Conservation (phyloP, 352 stramenopile species). For the Phytophthora pinifolia region DNA sequence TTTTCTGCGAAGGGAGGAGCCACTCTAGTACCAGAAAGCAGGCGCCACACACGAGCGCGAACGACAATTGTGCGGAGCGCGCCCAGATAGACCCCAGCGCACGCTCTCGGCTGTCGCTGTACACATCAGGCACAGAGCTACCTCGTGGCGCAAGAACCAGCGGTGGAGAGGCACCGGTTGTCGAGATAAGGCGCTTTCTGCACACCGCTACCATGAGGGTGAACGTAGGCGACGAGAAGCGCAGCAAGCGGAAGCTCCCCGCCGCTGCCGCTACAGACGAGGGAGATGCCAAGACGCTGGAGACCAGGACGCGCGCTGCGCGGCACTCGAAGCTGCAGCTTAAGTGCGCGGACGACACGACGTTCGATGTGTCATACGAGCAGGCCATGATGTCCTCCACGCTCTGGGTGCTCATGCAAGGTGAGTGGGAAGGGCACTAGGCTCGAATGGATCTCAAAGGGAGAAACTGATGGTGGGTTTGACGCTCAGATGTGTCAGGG, state of each 20-base stretch:
- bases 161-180: slow-evolving; percentile 10
- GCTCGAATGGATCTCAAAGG: background rate
- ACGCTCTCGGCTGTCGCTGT: background rate
- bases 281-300: slow-evolving; percentile 10
- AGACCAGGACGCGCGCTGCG: slow-evolving; percentile 3
- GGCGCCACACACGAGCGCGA: slow-evolving; percentile 5
- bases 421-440: slow-evolving; percentile 9
- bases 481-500: slow-evolving; percentile 45
- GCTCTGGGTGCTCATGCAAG: slow-evolving; percentile 78
- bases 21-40: slow-evolving; percentile 21
- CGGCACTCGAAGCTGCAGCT: slow-evolving; percentile 69
- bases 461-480: slow-evolving; percentile 5
- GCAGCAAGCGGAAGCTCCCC: slow-evolving; percentile 31
- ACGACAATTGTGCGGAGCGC: slow-evolving; percentile 8
- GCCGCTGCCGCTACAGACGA: slow-evolving; percentile 9
- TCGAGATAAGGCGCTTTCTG: slow-evolving; percentile 32
- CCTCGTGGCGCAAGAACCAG: slow-evolving; percentile 17
- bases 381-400: slow-evolving; percentile 88
- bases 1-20: slow-evolving; percentile 22
- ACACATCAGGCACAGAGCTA: slow-evolving; percentile 17
- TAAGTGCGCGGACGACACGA: slow-evolving; percentile 65
- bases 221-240: slow-evolving; percentile 35
- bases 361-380: slow-evolving; percentile 79
- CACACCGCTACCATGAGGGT: slow-evolving; percentile 28
- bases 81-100: background rate